These are phyloP conservation scores for Colletotrichum echinochloae DNA, from an alignment of 2,329 filamentous ascomycete genomes.

Conservation along the genomic window DNA sequence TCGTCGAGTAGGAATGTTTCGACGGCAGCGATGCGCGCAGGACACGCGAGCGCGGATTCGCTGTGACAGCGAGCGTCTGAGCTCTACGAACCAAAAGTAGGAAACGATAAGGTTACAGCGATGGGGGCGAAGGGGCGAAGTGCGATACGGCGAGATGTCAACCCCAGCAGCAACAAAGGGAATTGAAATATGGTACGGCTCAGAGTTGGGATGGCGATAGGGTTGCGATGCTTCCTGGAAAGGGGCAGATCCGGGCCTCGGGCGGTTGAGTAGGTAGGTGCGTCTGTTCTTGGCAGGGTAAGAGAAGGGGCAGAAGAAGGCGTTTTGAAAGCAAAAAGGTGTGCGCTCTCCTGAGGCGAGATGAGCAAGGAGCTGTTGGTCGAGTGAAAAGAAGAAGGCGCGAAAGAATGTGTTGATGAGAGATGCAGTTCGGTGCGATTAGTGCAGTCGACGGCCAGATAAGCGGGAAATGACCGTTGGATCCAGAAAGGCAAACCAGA, in stretches of 20 bases:
- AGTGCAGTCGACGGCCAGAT: slow-evolving; percentile 26
- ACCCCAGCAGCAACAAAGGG: slow-evolving; percentile 10
- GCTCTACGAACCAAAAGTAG: slow-evolving; percentile 20
- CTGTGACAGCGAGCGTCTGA: slow-evolving; percentile 28
- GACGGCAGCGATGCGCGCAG: slow-evolving; percentile 21
- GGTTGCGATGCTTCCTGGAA: slow-evolving; percentile 29
- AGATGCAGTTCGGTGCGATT: slow-evolving; percentile 36
- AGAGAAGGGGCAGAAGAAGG: slow-evolving; percentile 11
- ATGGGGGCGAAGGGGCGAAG: background rate
- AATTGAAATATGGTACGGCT: slow-evolving; percentile 16
- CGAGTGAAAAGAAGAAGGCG: slow-evolving; percentile 18
- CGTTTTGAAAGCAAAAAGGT: slow-evolving; percentile 5
- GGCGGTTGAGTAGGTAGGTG: background rate
- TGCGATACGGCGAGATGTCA: slow-evolving; percentile 13
- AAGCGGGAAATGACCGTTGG: slow-evolving; percentile 20
- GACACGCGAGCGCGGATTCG: slow-evolving; percentile 34
- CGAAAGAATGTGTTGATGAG: slow-evolving; percentile 35
- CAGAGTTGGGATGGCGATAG: slow-evolving; percentile 16
- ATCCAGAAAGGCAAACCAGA: slow-evolving; percentile 10
- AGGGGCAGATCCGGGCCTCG: slow-evolving; percentile 15
- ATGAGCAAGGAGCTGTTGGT: slow-evolving; percentile 32
- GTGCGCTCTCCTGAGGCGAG: slow-evolving; percentile 19
- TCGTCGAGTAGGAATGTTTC: slow-evolving; percentile 39
- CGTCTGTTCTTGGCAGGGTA: slow-evolving; percentile 22
- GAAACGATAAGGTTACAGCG: slow-evolving; percentile 15